Base-by-base conservation (phyloP, 306 rosid genomes). In the Fagus crenata region DNA sequence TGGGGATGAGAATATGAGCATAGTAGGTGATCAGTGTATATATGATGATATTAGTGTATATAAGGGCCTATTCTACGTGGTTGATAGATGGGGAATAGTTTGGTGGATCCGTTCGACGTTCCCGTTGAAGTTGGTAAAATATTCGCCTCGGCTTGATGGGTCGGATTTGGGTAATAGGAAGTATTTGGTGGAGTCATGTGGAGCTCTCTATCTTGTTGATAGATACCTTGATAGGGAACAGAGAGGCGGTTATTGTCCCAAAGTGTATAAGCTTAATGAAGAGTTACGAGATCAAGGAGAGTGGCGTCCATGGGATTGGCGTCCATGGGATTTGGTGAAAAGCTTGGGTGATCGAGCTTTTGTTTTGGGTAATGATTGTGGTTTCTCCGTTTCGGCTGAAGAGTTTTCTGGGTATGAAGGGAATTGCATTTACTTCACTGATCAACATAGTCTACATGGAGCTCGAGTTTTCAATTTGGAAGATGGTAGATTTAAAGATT, bases 21-120 rank as follows among this genome's bases (percentile, higher is more conserved):
- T 77, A 4, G 72, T 93, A 54, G 80, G 84, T 74, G 80, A 84
- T 43, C 86, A 83, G 35, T 74, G 49, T 46, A 77, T 80, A 82
- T 89, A 78, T 53, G 88, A 90, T 72, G 98, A 92, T 80, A 74
- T 93, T 18, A 82, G 82, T 49, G 79, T 87, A 46, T 84, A 65
- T 17, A 85, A 82, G 55, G 87, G 86, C 4, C 91, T 89, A 49
- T 63, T 83, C 11, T 92, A 87, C 67, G 93, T 86, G 4, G 87
- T 90, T 8, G 92, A 91, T 64, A 76, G 67, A 17, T 84, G 84
- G 91, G 98, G 97, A 1, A 83, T 88, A 0, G 79, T 91, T 53
- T 90, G 81, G 12, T 84, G 94, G 93, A 67, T 93, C 14, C 37
- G 53, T 0, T 73, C 79, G 15, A 82, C n/a, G n/a, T n/a, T n/a